These are phyloP conservation scores for Diplodia mutila DNA, from an alignment of 2,329 filamentous ascomycete species.

Conservation along the genomic window DNA sequence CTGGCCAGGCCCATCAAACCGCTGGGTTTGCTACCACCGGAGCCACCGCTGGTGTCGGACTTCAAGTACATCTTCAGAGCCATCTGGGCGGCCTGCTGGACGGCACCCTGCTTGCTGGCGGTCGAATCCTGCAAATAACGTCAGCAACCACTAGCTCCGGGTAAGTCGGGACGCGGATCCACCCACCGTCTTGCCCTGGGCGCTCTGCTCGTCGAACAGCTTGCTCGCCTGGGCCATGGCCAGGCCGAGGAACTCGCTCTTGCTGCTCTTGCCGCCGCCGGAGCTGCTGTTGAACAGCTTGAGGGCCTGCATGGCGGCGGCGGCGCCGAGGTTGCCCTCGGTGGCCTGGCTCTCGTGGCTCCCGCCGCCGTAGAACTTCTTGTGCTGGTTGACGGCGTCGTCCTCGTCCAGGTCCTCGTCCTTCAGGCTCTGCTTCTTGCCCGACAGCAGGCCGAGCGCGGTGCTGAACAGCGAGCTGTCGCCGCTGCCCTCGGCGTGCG, in stretches of 20 bases:
- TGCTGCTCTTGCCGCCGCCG: constrained; percentile 48
- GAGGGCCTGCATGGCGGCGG: constrained; percentile 79
- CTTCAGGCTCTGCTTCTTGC: constrained; percentile 56
- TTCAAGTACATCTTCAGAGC: constrained; percentile 92
- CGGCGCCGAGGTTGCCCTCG: constrained; percentile 60
- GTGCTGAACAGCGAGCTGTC: constrained; percentile 59
- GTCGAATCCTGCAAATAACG: constrained; percentile 43
- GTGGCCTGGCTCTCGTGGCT: constrained; percentile 51
- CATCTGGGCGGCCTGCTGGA: constrained; percentile 81
- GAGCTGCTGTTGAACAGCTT: constrained; percentile 73
- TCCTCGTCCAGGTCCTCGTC: constrained; percentile 63
- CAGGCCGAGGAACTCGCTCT: constrained; percentile 81
- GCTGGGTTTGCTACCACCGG: constrained; percentile 49
- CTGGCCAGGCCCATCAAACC: constrained; percentile 62
- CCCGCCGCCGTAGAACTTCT: constrained; percentile 68
- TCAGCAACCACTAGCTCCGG: constrained; percentile 26
- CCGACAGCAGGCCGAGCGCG: constrained; percentile 59
- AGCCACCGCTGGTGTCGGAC: constrained; percentile 58
- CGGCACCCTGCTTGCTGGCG: constrained; percentile 77
- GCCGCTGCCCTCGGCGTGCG: constrained; percentile 56
- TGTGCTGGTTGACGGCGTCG: constrained; percentile 73
- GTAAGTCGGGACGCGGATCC: constrained; percentile 46
- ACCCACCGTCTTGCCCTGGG: constrained; percentile 57
- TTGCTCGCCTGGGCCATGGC: constrained; percentile 88
- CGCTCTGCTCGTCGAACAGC: constrained; percentile 66